phyloP scores from a whole-genome alignment of 768 basidiomycete genomes.

The Rhodotorula taiwanensis region DNA sequence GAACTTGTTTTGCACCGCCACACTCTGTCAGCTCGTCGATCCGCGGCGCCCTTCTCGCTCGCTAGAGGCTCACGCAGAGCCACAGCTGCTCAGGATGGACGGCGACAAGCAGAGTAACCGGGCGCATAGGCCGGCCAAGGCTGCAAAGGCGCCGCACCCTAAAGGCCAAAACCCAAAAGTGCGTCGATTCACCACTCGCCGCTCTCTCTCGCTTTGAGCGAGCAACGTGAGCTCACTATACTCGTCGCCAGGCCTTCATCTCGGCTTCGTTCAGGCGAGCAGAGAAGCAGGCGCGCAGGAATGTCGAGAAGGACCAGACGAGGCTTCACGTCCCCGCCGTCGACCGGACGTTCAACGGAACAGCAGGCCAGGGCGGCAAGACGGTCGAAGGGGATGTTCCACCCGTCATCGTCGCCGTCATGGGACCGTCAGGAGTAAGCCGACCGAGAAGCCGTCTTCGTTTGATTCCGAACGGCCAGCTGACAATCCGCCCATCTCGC shows the following conservation, averaged over 20 bases:
- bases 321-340: conserved; percentile 92
- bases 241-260: conserved; percentile 67
- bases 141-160: conserved; percentile 57
- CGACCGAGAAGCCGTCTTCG: too few species aligned
- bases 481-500: not conserved
- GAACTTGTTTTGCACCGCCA: too few species aligned
- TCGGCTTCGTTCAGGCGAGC: conserved; percentile 74
- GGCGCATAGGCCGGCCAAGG: conserved; percentile 66
- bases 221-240: too few species aligned
- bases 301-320: conserved; percentile 87
- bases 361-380: conserved; percentile 45
- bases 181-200: conserved; percentile 25
- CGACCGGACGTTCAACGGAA: conserved; percentile 69
- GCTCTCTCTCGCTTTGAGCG: not conserved
- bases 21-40: too few species aligned
- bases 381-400: conserved; percentile 72
- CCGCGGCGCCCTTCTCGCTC: too few species aligned
- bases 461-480: not conserved
- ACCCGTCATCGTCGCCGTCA: conserved; percentile 86
- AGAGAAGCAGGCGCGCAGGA: conserved; percentile 78
- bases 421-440: conserved; percentile 80
- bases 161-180: conserved; percentile 85
- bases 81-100: too few species aligned
- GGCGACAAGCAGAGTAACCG: conserved; percentile 68
- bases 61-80: too few species aligned